phyloP scores from a whole-genome alignment of 106 monocot species.

The Chionographis japonica region DNA sequence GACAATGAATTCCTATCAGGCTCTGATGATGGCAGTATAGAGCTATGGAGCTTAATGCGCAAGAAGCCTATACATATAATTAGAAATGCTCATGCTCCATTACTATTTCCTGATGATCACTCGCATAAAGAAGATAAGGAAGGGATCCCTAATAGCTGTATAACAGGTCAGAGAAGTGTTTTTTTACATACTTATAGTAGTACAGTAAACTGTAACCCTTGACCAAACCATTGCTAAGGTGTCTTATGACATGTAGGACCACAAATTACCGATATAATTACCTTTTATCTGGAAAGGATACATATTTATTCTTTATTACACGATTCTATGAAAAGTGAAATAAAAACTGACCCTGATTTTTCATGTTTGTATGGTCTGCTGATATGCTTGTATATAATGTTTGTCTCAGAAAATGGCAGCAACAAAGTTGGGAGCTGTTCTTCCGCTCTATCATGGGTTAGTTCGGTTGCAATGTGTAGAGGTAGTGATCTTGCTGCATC shows the following conservation, averaged over 20 bases:
- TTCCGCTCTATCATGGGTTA: conserved; percentile 78
- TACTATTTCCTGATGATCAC: conserved; percentile 5
- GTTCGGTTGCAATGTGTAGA: conserved; percentile 80
- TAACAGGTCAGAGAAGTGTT: conserved; percentile 16
- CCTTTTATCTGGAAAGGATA: too few species aligned
- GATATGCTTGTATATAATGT: neutral
- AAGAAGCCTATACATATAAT: conserved; percentile 78
- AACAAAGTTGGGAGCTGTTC: conserved; percentile 22
- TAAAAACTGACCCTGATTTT: too few species aligned
- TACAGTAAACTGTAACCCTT: too few species aligned
- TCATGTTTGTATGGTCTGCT: neutral
- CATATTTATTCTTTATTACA: too few species aligned
- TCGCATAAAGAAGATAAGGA: conserved; percentile 13
- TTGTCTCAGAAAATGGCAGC: conserved; percentile 38
- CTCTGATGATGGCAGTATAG: conserved; percentile 91
- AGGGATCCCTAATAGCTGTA: conserved; percentile 27
- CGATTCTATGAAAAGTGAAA: too few species aligned
- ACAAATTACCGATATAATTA: too few species aligned
- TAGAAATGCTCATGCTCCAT: conserved; percentile 76
- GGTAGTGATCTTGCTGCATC: conserved; percentile 95
- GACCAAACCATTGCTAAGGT: too few species aligned
- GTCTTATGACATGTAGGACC: too few species aligned
- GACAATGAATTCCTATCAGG: conserved; percentile 87
- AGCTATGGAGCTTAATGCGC: conserved; percentile 70
- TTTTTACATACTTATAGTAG: too few species aligned